These are phyloP conservation scores for Atractiella rhizophila DNA, from an alignment of 768 basidiomycete genomes.

Conservation along the genomic window DNA sequence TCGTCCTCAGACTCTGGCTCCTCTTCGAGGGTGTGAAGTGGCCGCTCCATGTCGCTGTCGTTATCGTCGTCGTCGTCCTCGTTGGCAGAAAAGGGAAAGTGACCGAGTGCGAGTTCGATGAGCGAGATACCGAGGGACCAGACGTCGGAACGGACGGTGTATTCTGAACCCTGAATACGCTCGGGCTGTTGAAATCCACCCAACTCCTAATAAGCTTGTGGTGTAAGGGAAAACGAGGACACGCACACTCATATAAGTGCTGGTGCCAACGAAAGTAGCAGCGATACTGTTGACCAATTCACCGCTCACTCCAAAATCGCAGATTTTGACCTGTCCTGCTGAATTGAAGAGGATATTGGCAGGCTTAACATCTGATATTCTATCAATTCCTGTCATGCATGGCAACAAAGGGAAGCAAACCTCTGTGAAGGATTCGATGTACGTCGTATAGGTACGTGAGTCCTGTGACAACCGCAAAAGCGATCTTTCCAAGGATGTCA, in stretches of 20 bases:
- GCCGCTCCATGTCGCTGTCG: conserved; percentile 22
- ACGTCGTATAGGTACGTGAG: conserved; percentile 91
- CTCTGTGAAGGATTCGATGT: conserved; percentile 93
- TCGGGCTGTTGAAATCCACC: conserved; percentile 42
- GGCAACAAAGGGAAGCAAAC: conserved; percentile 28
- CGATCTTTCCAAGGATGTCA: conserved; percentile 73
- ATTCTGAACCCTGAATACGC: conserved; percentile 92
- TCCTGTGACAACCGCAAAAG: conserved; percentile 80
- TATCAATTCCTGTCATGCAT: neutral
- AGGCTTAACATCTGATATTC: conserved; percentile 75
- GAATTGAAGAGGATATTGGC: conserved; percentile 94
- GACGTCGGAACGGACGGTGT: conserved; percentile 96
- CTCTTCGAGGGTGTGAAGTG: conserved; percentile 29
- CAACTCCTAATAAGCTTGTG: neutral
- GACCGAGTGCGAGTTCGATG: conserved; percentile 84
- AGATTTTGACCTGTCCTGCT: conserved; percentile 86
- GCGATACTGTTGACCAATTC: conserved; percentile 97
- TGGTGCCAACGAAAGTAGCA: conserved; percentile 95
- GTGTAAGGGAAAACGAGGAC: neutral
- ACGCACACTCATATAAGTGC: conserved; percentile 93
- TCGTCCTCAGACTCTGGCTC: conserved; percentile 4
- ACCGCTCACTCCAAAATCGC: conserved; percentile 95
- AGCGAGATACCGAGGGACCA: conserved; percentile 95
- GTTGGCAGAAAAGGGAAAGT: conserved; percentile 62
- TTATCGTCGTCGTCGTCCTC: conserved; percentile 13